These are phyloP conservation scores for Ramaria sp. DNA, from an alignment of 768 basidiomycete genomes.

Conservation along the genomic window DNA sequence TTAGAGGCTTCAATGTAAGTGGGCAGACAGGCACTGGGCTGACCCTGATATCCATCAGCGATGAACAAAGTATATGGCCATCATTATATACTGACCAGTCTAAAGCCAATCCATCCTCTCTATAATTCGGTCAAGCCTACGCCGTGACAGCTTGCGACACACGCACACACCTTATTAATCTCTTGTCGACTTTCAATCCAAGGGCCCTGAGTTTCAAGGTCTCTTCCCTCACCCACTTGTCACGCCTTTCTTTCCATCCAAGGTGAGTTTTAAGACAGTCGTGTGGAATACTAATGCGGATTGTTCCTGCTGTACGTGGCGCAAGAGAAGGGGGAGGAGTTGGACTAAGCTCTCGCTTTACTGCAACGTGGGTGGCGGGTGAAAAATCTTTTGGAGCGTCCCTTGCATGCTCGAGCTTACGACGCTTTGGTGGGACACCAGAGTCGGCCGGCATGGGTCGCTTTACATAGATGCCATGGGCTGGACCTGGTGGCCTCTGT, in stretches of 20 bases:
- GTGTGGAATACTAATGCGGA: background rate
- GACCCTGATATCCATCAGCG: background rate
- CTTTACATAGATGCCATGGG: no score
- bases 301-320: background rate
- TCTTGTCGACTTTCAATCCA: background rate
- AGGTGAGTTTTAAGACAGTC: background rate
- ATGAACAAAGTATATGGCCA: background rate
- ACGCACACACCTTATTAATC: background rate
- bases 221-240: background rate
- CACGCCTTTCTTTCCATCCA: constrained; percentile 1
- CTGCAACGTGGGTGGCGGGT: background rate
- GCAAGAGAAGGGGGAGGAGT: background rate
- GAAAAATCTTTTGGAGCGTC: background rate
- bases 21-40: constrained; percentile 1
- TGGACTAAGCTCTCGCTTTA: constrained; percentile 7
- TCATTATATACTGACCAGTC: constrained; percentile 4
- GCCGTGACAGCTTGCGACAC: background rate
- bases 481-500: no score
- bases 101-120: constrained; percentile 6
- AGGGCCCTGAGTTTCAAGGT: background rate
- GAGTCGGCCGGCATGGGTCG: background rate
- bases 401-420: background rate
- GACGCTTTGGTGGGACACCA: background rate
- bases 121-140: background rate
- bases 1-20: constrained; percentile 10